Percentiles rank a stretch among this genome's conserved stretches.
Evolutionary conservation across 2,329 filamentous ascomycete genomes (phyloP).

Genomic region (Diaporthe destruens): DNA sequence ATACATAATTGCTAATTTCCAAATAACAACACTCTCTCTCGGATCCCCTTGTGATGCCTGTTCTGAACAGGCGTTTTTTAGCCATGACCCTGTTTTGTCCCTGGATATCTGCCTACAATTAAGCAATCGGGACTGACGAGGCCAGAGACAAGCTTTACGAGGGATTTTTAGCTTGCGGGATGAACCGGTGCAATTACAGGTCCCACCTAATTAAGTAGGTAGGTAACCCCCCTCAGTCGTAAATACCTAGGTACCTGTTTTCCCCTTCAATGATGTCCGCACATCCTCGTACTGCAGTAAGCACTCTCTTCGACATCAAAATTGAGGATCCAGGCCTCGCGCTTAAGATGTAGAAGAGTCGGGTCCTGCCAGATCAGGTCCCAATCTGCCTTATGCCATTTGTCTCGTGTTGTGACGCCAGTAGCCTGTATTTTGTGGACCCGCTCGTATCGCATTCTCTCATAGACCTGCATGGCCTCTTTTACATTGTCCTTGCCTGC

Average conservation of each 20-base stretch:
- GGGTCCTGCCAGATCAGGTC: constrained; percentile 58
- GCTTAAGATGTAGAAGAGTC: constrained; percentile 57
- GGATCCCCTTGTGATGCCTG: neutral
- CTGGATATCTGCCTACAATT: neutral
- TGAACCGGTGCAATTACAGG: neutral
- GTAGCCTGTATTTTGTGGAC: constrained; percentile 62
- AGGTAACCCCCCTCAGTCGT: too few species aligned
- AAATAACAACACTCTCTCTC: neutral
- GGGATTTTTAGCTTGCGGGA: constrained; percentile 14
- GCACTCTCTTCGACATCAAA: constrained; percentile 63
- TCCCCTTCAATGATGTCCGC: neutral
- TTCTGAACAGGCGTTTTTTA: neutral
- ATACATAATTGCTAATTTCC: neutral
- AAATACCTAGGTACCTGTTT: neutral
- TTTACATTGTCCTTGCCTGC: constrained; percentile 51
- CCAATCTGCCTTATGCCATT: constrained; percentile 66
- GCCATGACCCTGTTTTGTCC: constrained; percentile 9
- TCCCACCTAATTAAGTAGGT: too few species aligned
- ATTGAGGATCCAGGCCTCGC: constrained; percentile 62
- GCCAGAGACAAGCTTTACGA: neutral
- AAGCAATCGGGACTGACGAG: neutral
- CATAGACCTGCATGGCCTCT: constrained; percentile 57
- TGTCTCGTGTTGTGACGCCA: constrained; percentile 60
- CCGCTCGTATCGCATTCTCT: constrained; percentile 61
- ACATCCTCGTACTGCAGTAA: constrained; percentile 45